These are phyloP conservation scores for Sclerotinia glacialis DNA, from an alignment of 2,329 filamentous ascomycete genomes.

Conservation along the genomic window DNA sequence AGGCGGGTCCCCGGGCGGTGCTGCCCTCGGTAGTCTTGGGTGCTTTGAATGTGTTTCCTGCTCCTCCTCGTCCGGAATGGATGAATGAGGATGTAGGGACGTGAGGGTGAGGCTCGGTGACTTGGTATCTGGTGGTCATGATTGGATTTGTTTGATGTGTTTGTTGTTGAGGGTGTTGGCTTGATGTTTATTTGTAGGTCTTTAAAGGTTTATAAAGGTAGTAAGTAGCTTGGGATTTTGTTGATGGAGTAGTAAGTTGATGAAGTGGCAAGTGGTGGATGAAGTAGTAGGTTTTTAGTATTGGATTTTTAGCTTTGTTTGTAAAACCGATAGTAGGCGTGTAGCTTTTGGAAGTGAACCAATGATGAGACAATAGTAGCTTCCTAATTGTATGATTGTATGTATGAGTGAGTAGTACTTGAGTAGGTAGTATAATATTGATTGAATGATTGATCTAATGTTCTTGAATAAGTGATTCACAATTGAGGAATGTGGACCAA, in stretches of 20 bases:
- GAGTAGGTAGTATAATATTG: neutral
- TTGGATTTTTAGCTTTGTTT: neutral
- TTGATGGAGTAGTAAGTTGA: neutral
- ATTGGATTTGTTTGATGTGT: constrained; percentile 18
- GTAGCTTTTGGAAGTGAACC: neutral
- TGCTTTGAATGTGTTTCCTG: constrained; percentile 38
- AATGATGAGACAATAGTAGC: neutral
- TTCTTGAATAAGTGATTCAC: neutral
- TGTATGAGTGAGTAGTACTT: neutral
- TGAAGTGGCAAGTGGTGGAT: neutral
- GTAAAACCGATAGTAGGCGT: neutral
- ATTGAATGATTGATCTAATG: neutral
- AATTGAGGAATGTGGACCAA: constrained; percentile 2
- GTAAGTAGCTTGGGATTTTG: no score
- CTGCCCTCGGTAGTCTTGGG: constrained; percentile 32
- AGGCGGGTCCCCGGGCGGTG: constrained; percentile 36
- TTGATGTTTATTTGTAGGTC: neutral
- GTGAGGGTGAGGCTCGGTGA: constrained; percentile 39
- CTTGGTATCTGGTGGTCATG: constrained; percentile 31
- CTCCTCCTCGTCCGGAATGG: constrained; percentile 38
- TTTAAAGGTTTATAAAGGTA: neutral
- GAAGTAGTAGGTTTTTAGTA: neutral
- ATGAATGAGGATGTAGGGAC: constrained; percentile 31
- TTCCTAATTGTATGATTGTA: neutral
- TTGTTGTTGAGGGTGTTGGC: neutral